Conservation (phyloP, 805 yeast genomes). For the Ogataea methylovora region DNA sequence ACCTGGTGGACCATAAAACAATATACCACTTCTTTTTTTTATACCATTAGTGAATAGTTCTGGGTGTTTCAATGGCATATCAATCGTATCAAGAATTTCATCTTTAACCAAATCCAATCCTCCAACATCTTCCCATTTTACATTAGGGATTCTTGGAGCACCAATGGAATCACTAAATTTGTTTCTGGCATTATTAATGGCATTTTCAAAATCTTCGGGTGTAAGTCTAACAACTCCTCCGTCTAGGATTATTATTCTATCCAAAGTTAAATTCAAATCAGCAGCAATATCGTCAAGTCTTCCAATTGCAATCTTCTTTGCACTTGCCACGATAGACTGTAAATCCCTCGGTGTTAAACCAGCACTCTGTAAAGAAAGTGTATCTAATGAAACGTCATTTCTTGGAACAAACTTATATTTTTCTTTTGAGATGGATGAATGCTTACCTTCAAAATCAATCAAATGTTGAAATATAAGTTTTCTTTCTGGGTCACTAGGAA, state of each 20-base stretch:
- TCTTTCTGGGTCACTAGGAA: conserved; percentile 78
- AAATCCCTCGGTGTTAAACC: conserved; percentile 87
- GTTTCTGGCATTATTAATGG: conserved; percentile 75
- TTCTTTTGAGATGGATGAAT: conserved; percentile 1
- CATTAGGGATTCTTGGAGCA: conserved; percentile 93
- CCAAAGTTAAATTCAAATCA: conserved; percentile 13
- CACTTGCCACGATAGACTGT: conserved; percentile 56
- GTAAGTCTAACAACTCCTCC: conserved; percentile 48
- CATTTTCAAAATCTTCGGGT: conserved; percentile 56
- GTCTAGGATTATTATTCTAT: conserved; percentile 35
- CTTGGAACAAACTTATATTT: conserved; percentile 22
- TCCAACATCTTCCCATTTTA: conserved; percentile 96
- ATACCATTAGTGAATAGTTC: conserved; percentile 82
- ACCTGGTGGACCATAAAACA: conserved; percentile 98
- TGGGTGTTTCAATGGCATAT: conserved; percentile 91
- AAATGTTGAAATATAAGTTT: conserved; percentile 49
- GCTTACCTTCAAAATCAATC: conserved; percentile 10
- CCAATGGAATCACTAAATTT: conserved; percentile 93
- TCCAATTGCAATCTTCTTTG: conserved; percentile 50
- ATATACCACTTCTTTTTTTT: conserved; percentile 88
- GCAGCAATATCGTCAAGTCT: conserved; percentile 32
- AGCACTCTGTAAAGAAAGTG: conserved; percentile 80
- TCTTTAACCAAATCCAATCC: conserved; percentile 87
- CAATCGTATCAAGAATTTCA: conserved; percentile 92
- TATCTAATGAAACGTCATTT: conserved; percentile 44